Percentiles rank a stretch among this genome's conserved stretches.
These are phyloP conservation scores for Xylaria hypoxylon DNA, from an alignment of 2,329 filamentous ascomycete genomes.

Conservation along the genomic window DNA sequence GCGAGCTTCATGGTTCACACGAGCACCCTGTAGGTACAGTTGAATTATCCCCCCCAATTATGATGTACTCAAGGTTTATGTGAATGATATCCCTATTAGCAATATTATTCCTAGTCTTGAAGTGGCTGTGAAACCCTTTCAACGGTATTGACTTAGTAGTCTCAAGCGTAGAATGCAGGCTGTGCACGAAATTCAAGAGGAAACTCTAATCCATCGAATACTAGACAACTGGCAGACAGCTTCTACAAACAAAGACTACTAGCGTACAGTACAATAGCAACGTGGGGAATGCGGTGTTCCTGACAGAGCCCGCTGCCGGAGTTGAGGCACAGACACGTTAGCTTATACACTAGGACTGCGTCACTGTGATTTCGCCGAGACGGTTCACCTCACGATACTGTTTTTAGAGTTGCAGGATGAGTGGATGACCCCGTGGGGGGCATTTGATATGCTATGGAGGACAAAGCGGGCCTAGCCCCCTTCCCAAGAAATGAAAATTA, in stretches of 20 bases:
- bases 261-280: neutral
- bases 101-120: neutral
- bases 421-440: neutral
- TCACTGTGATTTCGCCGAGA: conserved; percentile 12
- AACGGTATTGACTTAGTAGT: neutral
- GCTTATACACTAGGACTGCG: neutral
- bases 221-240: neutral
- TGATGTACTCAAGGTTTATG: too few species aligned
- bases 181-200: neutral
- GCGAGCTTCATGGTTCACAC: neutral
- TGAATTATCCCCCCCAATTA: neutral
- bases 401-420: conserved; percentile 28
- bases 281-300: neutral
- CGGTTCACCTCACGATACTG: conserved; percentile 23
- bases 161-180: neutral
- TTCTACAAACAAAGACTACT: too few species aligned
- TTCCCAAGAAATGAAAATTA: conserved; percentile 9
- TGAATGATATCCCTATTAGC: too few species aligned
- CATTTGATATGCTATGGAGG: conserved; percentile 20
- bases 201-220: neutral
- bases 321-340: neutral
- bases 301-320: neutral
- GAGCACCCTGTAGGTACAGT: neutral
- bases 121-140: neutral
- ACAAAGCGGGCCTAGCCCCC: conserved; percentile 5